phyloP scores from a whole-genome alignment of 208 protist species.

The Trypanosoma congolense region DNA sequence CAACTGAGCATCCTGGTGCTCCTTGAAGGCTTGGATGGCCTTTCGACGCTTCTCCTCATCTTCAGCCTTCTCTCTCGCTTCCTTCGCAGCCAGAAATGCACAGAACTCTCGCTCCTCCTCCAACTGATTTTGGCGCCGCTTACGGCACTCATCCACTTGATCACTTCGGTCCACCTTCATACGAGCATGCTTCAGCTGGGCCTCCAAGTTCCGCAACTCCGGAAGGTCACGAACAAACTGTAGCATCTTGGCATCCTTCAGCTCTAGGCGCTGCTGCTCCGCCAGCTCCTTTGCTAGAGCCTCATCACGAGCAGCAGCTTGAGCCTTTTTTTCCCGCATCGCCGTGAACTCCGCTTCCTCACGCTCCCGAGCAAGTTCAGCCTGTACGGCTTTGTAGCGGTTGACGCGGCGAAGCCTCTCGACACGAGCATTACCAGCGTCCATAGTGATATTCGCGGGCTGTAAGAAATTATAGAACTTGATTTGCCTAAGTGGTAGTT shows the following conservation, averaged over 20 bases:
- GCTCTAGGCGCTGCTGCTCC: constrained; percentile 63
- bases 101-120: constrained; percentile 68
- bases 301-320: constrained; percentile 55
- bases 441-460: constrained; percentile 19
- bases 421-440: constrained; percentile 48
- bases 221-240: constrained; percentile 75
- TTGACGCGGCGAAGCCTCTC: constrained; percentile 83
- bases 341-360: constrained; percentile 67
- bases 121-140: constrained; percentile 30
- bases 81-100: constrained; percentile 45
- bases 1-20: constrained; percentile 74
- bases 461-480: too few relatives aligned
- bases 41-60: constrained; percentile 48
- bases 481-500: too few relatives aligned
- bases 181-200: constrained; percentile 67
- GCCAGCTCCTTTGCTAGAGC: constrained; percentile 74
- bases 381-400: constrained; percentile 82
- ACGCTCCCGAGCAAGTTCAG: constrained; percentile 66
- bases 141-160: constrained; percentile 54
- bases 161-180: constrained; percentile 71
- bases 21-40: constrained; percentile 63
- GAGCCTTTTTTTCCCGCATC: constrained; percentile 38
- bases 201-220: constrained; percentile 74
- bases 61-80: constrained; percentile 32
- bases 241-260: constrained; percentile 85